Evolutionary conservation across 2,329 filamentous ascomycete species (phyloP).

Genomic region (Cladosporium sp.): DNA sequence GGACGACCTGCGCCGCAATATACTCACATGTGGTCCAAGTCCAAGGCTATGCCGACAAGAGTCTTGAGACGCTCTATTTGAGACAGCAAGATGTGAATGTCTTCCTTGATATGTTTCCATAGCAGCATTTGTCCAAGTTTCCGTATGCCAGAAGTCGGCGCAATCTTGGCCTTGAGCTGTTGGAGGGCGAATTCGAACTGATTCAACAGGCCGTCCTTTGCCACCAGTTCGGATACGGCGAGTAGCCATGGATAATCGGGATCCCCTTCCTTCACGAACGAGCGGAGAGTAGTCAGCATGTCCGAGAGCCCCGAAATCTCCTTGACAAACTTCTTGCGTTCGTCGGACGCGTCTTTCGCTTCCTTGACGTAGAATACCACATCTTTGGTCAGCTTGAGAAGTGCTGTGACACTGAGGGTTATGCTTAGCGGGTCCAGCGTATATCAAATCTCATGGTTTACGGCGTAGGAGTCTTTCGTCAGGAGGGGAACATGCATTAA

Average conservation of each 20-base stretch:
- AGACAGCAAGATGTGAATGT: neutral
- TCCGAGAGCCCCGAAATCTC: neutral
- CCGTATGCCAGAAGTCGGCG: neutral
- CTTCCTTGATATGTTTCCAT: constrained; percentile 3
- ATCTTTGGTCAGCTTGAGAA: neutral
- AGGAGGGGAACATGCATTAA: too few relatives aligned
- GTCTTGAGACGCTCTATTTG: constrained; percentile 11
- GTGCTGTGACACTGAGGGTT: neutral
- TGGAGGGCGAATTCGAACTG: neutral
- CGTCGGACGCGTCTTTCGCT: constrained; percentile 1
- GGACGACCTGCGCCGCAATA: too few relatives aligned
- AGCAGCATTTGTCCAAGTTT: neutral
- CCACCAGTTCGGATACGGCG: neutral
- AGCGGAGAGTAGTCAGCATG: constrained; percentile 9
- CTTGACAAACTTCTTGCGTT: constrained; percentile 1
- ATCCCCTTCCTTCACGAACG: neutral
- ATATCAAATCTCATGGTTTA: too few relatives aligned
- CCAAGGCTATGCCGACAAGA: neutral
- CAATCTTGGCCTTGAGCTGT: neutral
- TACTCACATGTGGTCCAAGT: constrained; percentile 1
- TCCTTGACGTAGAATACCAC: neutral
- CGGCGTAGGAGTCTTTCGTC: too few relatives aligned
- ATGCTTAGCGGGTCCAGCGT: constrained; percentile 6
- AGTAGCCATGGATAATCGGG: neutral
- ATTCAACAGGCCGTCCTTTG: neutral